These are phyloP conservation scores for Letharia columbiana DNA, from an alignment of 495 filamentous ascomycete genomes.

Conservation along the genomic window DNA sequence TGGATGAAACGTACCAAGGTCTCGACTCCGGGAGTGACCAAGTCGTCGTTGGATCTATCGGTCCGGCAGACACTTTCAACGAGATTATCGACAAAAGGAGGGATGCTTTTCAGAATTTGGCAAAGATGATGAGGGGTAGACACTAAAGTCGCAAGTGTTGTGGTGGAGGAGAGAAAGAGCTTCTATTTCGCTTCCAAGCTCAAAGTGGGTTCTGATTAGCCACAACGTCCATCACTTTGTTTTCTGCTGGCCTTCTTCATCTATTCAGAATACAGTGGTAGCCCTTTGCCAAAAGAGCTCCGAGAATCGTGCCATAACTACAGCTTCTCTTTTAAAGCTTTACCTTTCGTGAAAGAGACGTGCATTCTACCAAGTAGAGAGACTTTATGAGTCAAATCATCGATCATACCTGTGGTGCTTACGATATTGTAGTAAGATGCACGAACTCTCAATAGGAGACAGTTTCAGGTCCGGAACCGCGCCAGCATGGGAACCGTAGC, in stretches of 20 bases:
- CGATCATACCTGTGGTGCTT: no score
- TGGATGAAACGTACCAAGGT: conserved; percentile 46
- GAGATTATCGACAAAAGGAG: conserved; percentile 34
- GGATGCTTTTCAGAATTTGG: conserved; percentile 28
- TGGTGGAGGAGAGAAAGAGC: not conserved
- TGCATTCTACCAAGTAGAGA: not conserved
- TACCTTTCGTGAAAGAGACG: not conserved
- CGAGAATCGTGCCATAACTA: not conserved
- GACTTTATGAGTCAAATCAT: not conserved
- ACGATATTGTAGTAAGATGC: no score
- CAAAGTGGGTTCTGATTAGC: not conserved
- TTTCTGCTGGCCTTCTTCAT: not conserved
- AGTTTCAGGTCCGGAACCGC: no score
- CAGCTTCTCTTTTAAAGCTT: not conserved
- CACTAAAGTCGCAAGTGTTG: not conserved
- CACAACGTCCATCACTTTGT: not conserved
- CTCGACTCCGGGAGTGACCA: conserved; percentile 42
- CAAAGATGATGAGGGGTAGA: conserved; percentile 28
- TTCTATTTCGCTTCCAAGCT: not conserved
- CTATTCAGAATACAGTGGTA: no score
- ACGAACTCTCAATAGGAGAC: no score
- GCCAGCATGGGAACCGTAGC: no score
- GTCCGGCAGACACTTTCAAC: conserved; percentile 28
- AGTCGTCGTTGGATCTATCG: conserved; percentile 30
- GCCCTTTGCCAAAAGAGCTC: not conserved